A percentile compares a stretch with the other conserved stretches of the same genome.
phyloP scores from a whole-genome alignment of 1,139 yeast species.

The Candida labiduridarum region DNA sequence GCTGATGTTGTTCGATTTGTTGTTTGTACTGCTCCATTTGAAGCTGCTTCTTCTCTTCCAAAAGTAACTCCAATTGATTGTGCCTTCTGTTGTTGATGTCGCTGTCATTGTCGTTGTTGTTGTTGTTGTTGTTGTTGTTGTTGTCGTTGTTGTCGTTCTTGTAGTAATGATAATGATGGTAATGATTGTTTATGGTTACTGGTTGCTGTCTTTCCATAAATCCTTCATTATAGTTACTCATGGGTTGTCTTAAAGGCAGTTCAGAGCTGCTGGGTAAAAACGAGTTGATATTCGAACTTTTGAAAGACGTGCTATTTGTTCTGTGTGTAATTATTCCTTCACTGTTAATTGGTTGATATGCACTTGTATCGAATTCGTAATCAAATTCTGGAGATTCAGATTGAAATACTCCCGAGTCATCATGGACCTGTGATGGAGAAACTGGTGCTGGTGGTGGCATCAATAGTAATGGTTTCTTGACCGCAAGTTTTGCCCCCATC shows the following conservation, averaged over 20 bases:
- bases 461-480: constrained; percentile 27
- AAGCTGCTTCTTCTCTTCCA: background rate
- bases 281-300: constrained; percentile 19
- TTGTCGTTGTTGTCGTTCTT: constrained; percentile 11
- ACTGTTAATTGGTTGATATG: constrained; percentile 10
- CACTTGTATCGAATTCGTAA: constrained; percentile 26
- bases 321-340: constrained; percentile 8
- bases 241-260: background rate
- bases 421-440: too few relatives aligned
- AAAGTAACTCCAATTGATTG: background rate
- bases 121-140: too few relatives aligned
- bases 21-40: constrained; percentile 8
- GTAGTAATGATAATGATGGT: constrained; percentile 29
- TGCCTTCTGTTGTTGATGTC: constrained; percentile 9
- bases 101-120: background rate
- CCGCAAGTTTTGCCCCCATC: constrained; percentile 43
- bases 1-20: constrained; percentile 5
- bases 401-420: background rate
- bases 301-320: constrained; percentile 8
- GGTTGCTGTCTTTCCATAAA: constrained; percentile 15
- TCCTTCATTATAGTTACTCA: background rate
- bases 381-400: constrained; percentile 17
- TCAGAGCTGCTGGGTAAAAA: constrained; percentile 18
- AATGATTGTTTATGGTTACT: constrained; percentile 48
- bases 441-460: constrained; percentile 26